Percentiles rank a stretch among this genome's conserved stretches.
Evolutionary conservation across 805 yeast genomes (phyloP).

Genomic region (Torulaspora gathmanii): DNA sequence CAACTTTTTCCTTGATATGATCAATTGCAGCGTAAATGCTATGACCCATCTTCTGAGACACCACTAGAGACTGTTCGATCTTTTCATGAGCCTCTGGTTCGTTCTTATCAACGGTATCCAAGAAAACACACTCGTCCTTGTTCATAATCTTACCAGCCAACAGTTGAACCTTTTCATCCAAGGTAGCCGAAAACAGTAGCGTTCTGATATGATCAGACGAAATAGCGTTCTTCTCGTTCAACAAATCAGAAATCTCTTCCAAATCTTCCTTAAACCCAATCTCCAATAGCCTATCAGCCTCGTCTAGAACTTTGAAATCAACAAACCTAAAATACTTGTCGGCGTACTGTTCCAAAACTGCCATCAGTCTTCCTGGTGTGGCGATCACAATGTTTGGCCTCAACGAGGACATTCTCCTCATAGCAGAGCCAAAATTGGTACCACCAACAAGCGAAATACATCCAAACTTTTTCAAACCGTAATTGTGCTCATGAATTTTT

Average conservation of each 20-base stretch:
- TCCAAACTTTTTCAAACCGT: conserved; percentile 31
- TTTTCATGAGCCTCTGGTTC: conserved; percentile 77
- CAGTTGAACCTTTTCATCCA: conserved; percentile 58
- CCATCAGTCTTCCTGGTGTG: conserved; percentile 83
- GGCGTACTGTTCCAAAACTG: conserved; percentile 47
- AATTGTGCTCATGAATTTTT: conserved; percentile 38
- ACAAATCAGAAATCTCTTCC: conserved; percentile 47
- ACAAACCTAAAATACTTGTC: conserved; percentile 48
- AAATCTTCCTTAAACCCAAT: conserved; percentile 72
- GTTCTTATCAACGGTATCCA: conserved; percentile 70
- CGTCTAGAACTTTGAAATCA: conserved; percentile 72
- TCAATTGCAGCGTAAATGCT: conserved; percentile 54
- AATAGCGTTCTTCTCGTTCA: conserved; percentile 37
- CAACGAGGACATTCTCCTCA: conserved; percentile 31
- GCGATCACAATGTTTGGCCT: conserved; percentile 65
- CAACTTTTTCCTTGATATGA: conserved; percentile 42
- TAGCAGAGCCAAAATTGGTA: conserved; percentile 40
- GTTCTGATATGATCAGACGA: conserved; percentile 49
- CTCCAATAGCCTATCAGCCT: conserved; percentile 84
- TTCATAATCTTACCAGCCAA: conserved; percentile 62
- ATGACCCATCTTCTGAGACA: conserved; percentile 52
- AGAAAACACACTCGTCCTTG: conserved; percentile 46
- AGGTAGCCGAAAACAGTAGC: conserved; percentile 83
- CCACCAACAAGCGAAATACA: conserved; percentile 69
- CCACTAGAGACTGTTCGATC: conserved; percentile 62